Base-by-base conservation (phyloP, 2,329 filamentous ascomycete species). In the Fusarium penzigii region DNA sequence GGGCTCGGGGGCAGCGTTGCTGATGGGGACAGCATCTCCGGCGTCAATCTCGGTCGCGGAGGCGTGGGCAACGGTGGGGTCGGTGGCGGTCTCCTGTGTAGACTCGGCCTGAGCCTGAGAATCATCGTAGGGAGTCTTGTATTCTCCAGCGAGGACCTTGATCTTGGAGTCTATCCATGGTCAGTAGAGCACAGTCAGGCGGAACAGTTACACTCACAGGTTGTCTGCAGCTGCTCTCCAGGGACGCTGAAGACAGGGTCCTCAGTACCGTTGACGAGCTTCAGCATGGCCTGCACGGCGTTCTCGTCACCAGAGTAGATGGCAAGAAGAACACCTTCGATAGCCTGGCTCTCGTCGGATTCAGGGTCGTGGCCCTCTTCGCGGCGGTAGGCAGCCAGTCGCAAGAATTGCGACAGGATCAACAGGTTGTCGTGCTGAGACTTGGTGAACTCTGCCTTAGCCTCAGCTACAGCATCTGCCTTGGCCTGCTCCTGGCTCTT, bases 271-370 rank as follows among this genome's bases (percentile, higher is more conserved):
- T 90, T 79, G 49, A 92, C 88, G 52, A 95, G 78, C 76, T 89
- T 92, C 66, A 90, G 73, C 74, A 91, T 91, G 51, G 88, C 84
- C 48, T 82, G 76, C 20, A 94, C 89, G 46, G 89, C 90, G 61
- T 77, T 80, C 58, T 89, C 82, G 65, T 93, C 89, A 43, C 90
- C 90, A 42, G 85, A 84, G 72, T 95, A 94, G 32, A 94, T 87
- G 54, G 87, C 81, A 43, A 92, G 78, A 52, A 95, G 78, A 34
- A 90, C 85, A 47, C 89, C 89, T 73, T 95, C 90, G 53, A 94
- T 85, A 36, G 89, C 90, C 72, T 86, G 85, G 72, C 86, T 90
- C 75, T 93, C 88, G 51, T 92, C 88, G 6, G 80, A 71, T 39
- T 77, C 73, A 44, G 82, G 79, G 62, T 88, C 81, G 49, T 77